Conservation (phyloP, 176 grass and related monocot species). For the Panicum miliaceum region DNA sequence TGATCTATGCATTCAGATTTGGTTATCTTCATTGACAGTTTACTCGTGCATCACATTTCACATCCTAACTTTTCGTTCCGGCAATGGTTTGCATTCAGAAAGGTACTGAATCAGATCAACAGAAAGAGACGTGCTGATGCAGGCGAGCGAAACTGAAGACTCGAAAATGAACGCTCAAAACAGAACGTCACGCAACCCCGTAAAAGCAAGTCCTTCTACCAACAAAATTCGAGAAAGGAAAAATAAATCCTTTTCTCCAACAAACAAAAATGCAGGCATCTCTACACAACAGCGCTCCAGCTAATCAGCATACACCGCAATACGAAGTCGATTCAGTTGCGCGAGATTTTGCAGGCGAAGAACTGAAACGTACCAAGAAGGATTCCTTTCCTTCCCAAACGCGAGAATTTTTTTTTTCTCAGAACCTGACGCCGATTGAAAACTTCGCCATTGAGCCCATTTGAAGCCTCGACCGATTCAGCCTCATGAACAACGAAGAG, state of each 20-base stretch:
- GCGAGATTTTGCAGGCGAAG: background rate
- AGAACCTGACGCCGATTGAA: background rate
- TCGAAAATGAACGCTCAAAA: background rate
- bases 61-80: slow-evolving; percentile 19
- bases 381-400: background rate
- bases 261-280: background rate
- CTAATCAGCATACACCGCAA: background rate
- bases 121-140: background rate
- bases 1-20: slow-evolving; percentile 36
- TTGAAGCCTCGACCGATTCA: background rate
- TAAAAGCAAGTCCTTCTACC: background rate
- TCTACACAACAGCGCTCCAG: background rate
- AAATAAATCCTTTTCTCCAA: background rate
- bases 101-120: background rate
- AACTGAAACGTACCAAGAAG: background rate
- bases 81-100: slow-evolving; percentile 20
- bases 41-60: slow-evolving; percentile 9
- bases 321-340: background rate
- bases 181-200: background rate
- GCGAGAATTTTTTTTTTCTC: background rate
- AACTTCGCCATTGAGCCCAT: background rate
- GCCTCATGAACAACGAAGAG: background rate
- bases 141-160: background rate
- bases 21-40: background rate
- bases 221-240: background rate